Base-by-base conservation (phyloP, 2,329 filamentous ascomycete species). In the Alternaria ethzedia region DNA sequence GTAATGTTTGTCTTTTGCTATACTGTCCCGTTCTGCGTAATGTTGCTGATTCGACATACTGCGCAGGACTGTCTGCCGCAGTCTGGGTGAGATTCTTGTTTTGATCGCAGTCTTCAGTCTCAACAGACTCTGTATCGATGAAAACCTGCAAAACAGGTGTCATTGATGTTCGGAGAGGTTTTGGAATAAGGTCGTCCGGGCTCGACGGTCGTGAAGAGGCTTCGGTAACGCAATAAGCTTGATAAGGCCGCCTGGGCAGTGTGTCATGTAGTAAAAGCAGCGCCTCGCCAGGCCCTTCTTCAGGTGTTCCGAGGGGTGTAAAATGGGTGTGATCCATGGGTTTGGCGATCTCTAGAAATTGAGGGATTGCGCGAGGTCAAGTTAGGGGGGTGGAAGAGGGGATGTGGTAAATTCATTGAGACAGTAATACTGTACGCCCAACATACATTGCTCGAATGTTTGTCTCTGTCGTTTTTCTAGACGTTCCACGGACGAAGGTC, bases 211-310 rank as follows among this genome's bases (percentile, higher is more conserved):
- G 61, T 23, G 70, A 72, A 10, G 69, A 68, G 8, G 62, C 52
- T 57, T 66, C 65, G 5, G 70, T 73, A 21, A 62, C 64, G 58
- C 70, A 73, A 20, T 73, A 73, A 21, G 69, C 67, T 52, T 73
- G 70, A 20, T 70, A 68, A 6, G 63, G 64, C 15, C 46, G 64
- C 11, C 43, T 46, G 56, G 20, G 28, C 13, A 45, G 8, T 43
- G 47, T 25, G 23, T 32, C 36, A 15, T 36, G 28, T 13, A 55
- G 41, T 11, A 46, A 30, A 23, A 51, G 20, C n/a, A 44, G 10
- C 13, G 47, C 20, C 17, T 72, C 63, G 32, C 36, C 46, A 6
- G 54, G 32, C 15, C 61, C 28, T 25, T 56, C 57, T 26, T 32
- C 59, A 8, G 25, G 23, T 7, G 13, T 28, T 30, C 45, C 51